phyloP scores from a whole-genome alignment of 116 monocot species.

The Dioscorea cayenensis region DNA sequence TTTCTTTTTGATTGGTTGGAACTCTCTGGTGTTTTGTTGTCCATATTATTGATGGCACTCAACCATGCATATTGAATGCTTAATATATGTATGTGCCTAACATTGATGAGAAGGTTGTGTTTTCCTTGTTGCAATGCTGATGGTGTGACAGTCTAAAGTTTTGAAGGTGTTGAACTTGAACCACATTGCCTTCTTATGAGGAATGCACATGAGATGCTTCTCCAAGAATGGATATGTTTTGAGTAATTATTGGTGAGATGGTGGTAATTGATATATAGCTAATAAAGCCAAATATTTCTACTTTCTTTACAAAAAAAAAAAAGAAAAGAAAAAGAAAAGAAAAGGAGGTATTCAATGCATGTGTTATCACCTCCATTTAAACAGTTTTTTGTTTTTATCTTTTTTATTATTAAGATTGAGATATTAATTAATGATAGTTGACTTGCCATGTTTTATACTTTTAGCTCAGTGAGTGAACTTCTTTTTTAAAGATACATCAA shows the following conservation, averaged over 20 bases:
- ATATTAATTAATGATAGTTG: no score
- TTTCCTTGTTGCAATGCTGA: neutral
- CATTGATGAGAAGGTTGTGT: neutral
- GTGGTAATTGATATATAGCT: neutral
- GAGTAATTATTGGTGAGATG: neutral
- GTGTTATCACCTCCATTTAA: no score
- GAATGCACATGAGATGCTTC: neutral
- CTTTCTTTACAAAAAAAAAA: neutral
- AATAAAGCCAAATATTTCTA: neutral
- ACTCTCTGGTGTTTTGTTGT: neutral
- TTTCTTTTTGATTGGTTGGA: neutral
- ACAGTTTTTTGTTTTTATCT: no score
- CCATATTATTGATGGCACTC: slow-evolving; percentile 1
- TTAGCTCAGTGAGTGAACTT: no score
- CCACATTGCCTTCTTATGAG: neutral
- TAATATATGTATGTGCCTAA: no score
- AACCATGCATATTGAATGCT: no score
- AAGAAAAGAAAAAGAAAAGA: neutral
- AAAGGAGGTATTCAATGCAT: neutral
- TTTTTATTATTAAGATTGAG: no score
- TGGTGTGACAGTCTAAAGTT: neutral
- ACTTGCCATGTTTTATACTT: no score
- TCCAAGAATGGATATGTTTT: neutral
- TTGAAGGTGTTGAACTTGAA: neutral
- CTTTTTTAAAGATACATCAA: no score